Evolutionary conservation across 73 alveolate species (phyloP), one percentile per base, ranked within the genome.

Genomic region (Paramecium bursaria): DNA sequence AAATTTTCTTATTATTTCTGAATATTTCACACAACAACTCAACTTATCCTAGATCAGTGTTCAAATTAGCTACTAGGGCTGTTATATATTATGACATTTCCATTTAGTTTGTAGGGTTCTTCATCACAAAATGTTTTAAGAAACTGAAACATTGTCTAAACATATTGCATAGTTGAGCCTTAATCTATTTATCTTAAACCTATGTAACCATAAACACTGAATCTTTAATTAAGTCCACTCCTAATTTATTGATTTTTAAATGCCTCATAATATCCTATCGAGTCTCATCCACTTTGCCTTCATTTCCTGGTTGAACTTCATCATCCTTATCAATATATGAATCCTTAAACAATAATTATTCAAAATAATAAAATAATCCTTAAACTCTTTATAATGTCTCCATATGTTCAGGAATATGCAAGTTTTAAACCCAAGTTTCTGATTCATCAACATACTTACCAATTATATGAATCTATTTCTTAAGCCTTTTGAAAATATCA

Each of bases 361-460:
- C 50, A 19, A 79, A 79, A 42, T 53, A 79, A 19, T 79, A 54
- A 7, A 79, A 39, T 22, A 53, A 74, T 4, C 54, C 27, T 33
- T 53, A 42, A 0, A 73, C 76, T 22, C 30, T n/a, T 33, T 39
- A 47, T 39, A 79, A 55, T 15, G 76, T 79, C 31, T 54, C 46
- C 23, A 79, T 26, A 46, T 79, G 46, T 39, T 54, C 48, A 11
- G 51, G 54, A 22, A 53, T 67, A 6, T 79, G 85, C 9, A 79
- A 51, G 46, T 79, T 53, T 2, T 79, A 26, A n/a, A 79, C 76
- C 89, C 89, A 79, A 14, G 89, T 79, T 79, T 79, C 89, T 11
- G 89, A 79, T 39, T 79, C 89, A 42, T 79, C 76, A 0, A 79
- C 89, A 55, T 73, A 53, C 42, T 79, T 79, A 3, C 52, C 89